A percentile compares a stretch with the other conserved stretches of the same genome.
These are phyloP conservation scores for Syzygium oleosum DNA, from an alignment of 345 rosid species.

Conservation along the genomic window DNA sequence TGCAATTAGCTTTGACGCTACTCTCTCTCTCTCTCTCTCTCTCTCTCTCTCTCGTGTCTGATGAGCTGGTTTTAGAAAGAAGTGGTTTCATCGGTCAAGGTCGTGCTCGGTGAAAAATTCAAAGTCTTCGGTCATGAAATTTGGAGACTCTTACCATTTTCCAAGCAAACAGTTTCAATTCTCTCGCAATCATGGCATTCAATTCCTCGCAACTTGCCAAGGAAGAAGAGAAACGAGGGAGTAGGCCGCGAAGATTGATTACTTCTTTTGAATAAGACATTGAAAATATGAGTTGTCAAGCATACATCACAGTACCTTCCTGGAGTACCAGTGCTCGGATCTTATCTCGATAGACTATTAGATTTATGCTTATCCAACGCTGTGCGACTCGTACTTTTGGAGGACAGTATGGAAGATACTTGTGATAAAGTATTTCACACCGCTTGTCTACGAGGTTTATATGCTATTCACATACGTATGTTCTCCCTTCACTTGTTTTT, in stretches of 20 bases:
- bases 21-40: neutral
- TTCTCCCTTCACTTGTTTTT: neutral
- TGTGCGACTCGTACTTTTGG: neutral
- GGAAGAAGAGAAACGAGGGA: neutral
- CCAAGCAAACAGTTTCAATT: neutral
- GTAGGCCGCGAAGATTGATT: neutral
- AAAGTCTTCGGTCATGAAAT: neutral
- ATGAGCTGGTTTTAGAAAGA: neutral
- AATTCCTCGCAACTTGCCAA: neutral
- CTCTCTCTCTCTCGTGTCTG: neutral
- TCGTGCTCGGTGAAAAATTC: neutral
- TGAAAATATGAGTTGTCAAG: neutral
- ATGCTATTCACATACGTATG: no score
- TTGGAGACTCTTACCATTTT: neutral
- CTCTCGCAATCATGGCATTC: neutral
- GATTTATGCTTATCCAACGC: neutral
- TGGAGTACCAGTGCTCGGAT: neutral
- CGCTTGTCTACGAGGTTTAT: neutral
- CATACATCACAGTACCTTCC: no score
- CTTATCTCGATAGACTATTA: neutral
- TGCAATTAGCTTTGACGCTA: neutral
- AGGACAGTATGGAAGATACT: neutral
- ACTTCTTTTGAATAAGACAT: neutral
- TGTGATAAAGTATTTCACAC: fast-evolving
- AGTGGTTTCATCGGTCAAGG: neutral